Conservation (phyloP, 2,329 filamentous ascomycete genomes). For the Hypoxylon sp. region DNA sequence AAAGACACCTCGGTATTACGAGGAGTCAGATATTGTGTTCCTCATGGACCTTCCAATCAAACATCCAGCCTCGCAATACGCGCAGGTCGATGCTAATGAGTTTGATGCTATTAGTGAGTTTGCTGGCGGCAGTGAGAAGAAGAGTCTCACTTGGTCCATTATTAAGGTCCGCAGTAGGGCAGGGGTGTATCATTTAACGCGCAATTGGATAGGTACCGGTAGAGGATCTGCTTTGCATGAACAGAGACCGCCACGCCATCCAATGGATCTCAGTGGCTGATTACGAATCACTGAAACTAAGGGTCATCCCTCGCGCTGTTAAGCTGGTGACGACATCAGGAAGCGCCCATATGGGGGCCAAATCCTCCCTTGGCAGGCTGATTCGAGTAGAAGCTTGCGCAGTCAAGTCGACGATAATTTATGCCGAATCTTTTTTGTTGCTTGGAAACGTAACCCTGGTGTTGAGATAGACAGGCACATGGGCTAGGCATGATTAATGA, state of each 20-base stretch:
- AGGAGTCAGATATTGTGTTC: constrained; percentile 28
- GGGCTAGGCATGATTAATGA: constrained; percentile 23
- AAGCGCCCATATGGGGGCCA: constrained; percentile 26
- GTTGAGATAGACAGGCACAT: constrained; percentile 16
- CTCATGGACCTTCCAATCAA: constrained; percentile 38
- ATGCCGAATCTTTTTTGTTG: constrained; percentile 16
- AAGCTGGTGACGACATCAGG: constrained; percentile 18
- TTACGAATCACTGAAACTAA: constrained; percentile 27
- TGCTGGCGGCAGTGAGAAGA: constrained; percentile 2
- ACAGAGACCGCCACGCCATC: constrained; percentile 17
- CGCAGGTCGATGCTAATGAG: neutral
- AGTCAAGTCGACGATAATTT: constrained; percentile 17
- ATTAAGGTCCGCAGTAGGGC: neutral
- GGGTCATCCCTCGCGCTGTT: constrained; percentile 11
- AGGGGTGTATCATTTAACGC: constrained; percentile 1
- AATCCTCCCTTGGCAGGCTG: constrained; percentile 15
- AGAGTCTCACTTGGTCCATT: constrained; percentile 4
- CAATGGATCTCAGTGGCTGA: constrained; percentile 35
- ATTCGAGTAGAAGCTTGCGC: constrained; percentile 19
- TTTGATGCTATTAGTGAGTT: constrained; percentile 16
- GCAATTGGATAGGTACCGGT: constrained; percentile 1
- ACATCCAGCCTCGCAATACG: constrained; percentile 28
- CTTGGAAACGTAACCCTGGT: neutral
- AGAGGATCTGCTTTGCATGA: constrained; percentile 38
- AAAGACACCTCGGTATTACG: constrained; percentile 24